These are phyloP conservation scores for Suhomyces anneliseae DNA, from an alignment of 1,139 yeast genomes.

Conservation along the genomic window DNA sequence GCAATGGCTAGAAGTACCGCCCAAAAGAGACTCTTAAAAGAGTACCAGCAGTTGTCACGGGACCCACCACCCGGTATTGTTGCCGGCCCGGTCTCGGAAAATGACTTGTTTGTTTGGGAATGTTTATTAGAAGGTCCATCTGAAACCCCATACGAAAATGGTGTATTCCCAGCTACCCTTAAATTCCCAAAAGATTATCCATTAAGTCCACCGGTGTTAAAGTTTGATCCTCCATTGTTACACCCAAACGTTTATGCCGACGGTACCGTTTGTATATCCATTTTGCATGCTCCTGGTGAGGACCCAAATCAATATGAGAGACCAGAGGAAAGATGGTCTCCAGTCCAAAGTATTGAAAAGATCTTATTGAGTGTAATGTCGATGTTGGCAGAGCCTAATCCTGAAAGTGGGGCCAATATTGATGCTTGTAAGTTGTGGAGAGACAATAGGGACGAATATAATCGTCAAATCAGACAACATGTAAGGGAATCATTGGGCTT, in stretches of 20 bases:
- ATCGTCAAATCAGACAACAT: constrained; percentile 61
- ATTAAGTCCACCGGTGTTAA: constrained; percentile 82
- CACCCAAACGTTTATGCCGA: constrained; percentile 94
- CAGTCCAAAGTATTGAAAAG: constrained; percentile 95
- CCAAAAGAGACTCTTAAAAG: constrained; percentile 80
- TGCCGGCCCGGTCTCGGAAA: constrained; percentile 87
- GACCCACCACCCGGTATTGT: constrained; percentile 95
- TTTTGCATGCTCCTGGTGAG: constrained; percentile 93
- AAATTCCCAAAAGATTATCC: constrained; percentile 93
- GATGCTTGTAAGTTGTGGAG: constrained; percentile 97
- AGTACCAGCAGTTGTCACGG: constrained; percentile 77
- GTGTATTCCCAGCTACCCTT: constrained; percentile 82
- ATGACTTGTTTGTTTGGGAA: constrained; percentile 84
- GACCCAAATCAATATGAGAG: constrained; percentile 95
- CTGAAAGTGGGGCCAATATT: constrained; percentile 94
- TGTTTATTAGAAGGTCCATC: constrained; percentile 90
- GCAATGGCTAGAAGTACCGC: constrained; percentile 67
- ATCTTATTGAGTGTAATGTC: constrained; percentile 88
- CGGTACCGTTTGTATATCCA: constrained; percentile 94
- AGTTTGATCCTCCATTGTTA: constrained; percentile 78
- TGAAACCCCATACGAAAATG: constrained; percentile 93
- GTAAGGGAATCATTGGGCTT: constrained; percentile 69
- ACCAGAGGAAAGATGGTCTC: constrained; percentile 97
- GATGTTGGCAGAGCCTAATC: constrained; percentile 96
- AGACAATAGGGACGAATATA: constrained; percentile 69